These are phyloP conservation scores for Aspergillus pseudonomiae DNA, from an alignment of 2,329 filamentous ascomycete genomes.

Conservation along the genomic window DNA sequence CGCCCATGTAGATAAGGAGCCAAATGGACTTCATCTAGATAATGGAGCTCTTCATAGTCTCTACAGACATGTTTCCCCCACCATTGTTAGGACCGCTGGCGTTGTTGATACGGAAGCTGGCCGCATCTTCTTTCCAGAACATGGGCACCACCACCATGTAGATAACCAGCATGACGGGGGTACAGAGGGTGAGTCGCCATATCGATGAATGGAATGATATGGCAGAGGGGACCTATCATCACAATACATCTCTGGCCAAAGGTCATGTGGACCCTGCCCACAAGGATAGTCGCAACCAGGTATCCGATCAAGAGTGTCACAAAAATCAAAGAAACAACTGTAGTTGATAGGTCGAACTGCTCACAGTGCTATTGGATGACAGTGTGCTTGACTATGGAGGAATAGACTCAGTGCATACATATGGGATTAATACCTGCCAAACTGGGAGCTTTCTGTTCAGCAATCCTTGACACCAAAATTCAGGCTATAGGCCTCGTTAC, in stretches of 20 bases:
- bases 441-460: conserved; percentile 11
- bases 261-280: conserved; percentile 47
- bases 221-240: conserved; percentile 53
- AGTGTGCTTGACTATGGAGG: neutral
- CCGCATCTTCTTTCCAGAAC: too few species aligned
- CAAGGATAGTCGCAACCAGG: conserved; percentile 48
- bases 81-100: too few species aligned
- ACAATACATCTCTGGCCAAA: conserved; percentile 73
- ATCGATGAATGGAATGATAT: conserved; percentile 33
- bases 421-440: conserved; percentile 50
- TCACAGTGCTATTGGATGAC: neutral
- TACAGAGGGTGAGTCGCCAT: conserved; percentile 39
- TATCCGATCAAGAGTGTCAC: conserved; percentile 54
- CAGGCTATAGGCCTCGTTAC: conserved; percentile 59
- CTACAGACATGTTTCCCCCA: too few species aligned
- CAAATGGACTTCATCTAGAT: too few species aligned
- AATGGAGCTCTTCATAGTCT: too few species aligned
- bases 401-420: conserved; percentile 36
- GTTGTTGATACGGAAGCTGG: too few species aligned
- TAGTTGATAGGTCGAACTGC: conserved; percentile 20
- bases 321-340: conserved; percentile 53
- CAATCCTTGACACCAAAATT: conserved; percentile 25
- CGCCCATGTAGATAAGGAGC: conserved; percentile 65
- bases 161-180: conserved; percentile 36
- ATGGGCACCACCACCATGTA: conserved; percentile 26